Percentiles rank a stretch among this genome's conserved stretches.
These are phyloP conservation scores for Nicotiana noctiflora DNA, from an alignment of 257 asterid genomes.

Conservation along the genomic window DNA sequence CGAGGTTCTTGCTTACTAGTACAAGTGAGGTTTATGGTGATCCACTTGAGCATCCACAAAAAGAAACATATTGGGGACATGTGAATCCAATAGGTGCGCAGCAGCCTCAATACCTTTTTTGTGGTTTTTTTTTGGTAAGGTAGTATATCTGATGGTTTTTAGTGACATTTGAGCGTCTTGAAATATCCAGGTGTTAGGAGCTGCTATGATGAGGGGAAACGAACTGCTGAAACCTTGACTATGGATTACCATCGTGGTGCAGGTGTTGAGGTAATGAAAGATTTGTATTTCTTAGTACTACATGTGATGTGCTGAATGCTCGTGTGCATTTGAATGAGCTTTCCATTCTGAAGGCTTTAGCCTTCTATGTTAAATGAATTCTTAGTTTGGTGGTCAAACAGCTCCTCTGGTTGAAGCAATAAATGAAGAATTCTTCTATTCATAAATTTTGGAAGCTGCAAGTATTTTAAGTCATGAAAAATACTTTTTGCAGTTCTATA, in stretches of 20 bases:
- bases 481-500: neutral
- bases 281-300: neutral
- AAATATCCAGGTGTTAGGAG: conserved; percentile 67
- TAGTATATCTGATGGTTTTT: conserved; percentile 9
- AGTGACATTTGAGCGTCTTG: conserved; percentile 4
- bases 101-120: conserved; percentile 2
- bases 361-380: neutral
- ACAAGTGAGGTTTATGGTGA: conserved; percentile 99
- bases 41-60: conserved; percentile 99
- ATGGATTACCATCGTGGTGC: conserved; percentile 99
- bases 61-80: conserved; percentile 97
- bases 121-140: neutral
- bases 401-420: neutral
- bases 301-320: neutral
- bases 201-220: conserved; percentile 95
- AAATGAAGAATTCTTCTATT: neutral
- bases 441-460: neutral
- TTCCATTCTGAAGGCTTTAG: neutral
- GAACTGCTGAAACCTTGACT: conserved; percentile 88
- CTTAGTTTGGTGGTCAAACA: neutral
- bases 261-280: conserved; percentile 60
- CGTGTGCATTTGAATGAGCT: neutral
- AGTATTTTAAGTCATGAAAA: neutral
- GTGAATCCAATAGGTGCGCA: conserved; percentile 86
- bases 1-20: conserved; percentile 84